These are phyloP conservation scores for Colletotrichum incanum DNA, from an alignment of 2,329 filamentous ascomycete species.

Conservation along the genomic window DNA sequence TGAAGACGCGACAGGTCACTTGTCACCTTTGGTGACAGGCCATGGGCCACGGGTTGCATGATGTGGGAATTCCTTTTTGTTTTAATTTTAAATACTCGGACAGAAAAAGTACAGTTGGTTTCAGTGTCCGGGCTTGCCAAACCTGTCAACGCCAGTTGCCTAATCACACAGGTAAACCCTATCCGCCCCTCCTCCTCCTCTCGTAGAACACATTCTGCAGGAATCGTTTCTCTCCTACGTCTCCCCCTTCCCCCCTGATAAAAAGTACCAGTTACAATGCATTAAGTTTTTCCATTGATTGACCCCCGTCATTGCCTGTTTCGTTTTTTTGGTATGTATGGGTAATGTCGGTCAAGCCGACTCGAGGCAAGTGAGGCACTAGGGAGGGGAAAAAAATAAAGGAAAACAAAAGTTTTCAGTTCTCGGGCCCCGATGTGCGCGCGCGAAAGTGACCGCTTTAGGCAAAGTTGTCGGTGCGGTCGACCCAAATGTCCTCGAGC, in stretches of 20 bases:
- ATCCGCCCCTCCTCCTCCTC: neutral
- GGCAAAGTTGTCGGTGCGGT: constrained; percentile 93
- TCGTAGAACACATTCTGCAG: neutral
- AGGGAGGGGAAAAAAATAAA: neutral
- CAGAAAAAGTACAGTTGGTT: constrained; percentile 29
- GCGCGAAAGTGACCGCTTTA: constrained; percentile 60
- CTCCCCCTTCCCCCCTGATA: neutral
- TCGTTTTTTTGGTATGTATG: constrained; percentile 2
- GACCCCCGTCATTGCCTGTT: neutral
- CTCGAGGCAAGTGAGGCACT: neutral
- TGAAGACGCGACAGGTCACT: neutral
- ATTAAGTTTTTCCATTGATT: constrained; percentile 13
- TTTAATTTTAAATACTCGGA: neutral
- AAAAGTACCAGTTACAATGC: constrained; percentile 13
- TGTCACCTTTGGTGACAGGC: neutral
- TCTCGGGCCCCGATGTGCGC: neutral
- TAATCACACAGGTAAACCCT: constrained; percentile 6
- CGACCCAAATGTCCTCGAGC: constrained; percentile 96
- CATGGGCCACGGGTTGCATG: neutral
- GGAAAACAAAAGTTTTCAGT: neutral
- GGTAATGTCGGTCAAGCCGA: neutral
- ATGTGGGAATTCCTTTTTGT: neutral
- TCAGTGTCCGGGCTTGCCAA: constrained; percentile 8
- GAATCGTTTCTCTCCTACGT: neutral
- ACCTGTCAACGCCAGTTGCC: constrained; percentile 15